phyloP scores from a whole-genome alignment of 345 rosid species.

The Eucalyptus sp. region DNA sequence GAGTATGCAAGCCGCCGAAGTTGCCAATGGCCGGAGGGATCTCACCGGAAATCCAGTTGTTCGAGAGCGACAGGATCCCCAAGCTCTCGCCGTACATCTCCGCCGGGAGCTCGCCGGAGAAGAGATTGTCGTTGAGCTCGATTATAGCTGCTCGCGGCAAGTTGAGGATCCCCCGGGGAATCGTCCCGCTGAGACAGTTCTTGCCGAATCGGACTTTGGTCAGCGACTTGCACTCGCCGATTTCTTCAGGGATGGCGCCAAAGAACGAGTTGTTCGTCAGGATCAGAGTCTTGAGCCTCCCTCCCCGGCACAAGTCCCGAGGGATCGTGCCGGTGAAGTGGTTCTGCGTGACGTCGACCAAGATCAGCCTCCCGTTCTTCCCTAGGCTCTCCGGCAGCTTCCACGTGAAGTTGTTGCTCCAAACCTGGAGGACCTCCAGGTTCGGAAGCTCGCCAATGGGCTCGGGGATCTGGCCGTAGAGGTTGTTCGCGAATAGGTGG shows the following conservation, averaged over 20 bases:
- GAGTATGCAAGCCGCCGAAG: conserved; percentile 20
- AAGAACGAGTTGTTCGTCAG: conserved; percentile 60
- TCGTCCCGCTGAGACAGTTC: conserved; percentile 46
- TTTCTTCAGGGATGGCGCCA: conserved; percentile 58
- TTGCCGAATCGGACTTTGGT: conserved; percentile 34
- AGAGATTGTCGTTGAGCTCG: conserved; percentile 49
- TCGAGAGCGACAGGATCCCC: conserved; percentile 27
- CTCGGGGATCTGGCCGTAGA: conserved; percentile 55
- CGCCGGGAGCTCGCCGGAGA: conserved; percentile 65
- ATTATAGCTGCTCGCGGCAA: conserved; percentile 30
- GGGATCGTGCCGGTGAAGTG: conserved; percentile 75
- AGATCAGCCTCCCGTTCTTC: conserved; percentile 38
- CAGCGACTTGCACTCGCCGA: conserved; percentile 68
- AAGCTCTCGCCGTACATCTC: conserved; percentile 41
- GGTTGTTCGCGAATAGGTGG: conserved; percentile 53
- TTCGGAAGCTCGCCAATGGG: conserved; percentile 67
- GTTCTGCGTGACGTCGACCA: conserved; percentile 54
- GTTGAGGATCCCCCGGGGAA: conserved; percentile 67
- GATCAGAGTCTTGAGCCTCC: conserved; percentile 29
- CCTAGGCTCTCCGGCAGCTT: conserved; percentile 65
- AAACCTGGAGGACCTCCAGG: conserved; percentile 45
- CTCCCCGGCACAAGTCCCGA: conserved; percentile 61
- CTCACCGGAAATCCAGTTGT: conserved; percentile 50
- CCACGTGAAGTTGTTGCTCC: conserved; percentile 74
- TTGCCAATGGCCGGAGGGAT: conserved; percentile 61